phyloP scores from a whole-genome alignment of 2,329 filamentous ascomycete species.

The Mycogone perniciosa region DNA sequence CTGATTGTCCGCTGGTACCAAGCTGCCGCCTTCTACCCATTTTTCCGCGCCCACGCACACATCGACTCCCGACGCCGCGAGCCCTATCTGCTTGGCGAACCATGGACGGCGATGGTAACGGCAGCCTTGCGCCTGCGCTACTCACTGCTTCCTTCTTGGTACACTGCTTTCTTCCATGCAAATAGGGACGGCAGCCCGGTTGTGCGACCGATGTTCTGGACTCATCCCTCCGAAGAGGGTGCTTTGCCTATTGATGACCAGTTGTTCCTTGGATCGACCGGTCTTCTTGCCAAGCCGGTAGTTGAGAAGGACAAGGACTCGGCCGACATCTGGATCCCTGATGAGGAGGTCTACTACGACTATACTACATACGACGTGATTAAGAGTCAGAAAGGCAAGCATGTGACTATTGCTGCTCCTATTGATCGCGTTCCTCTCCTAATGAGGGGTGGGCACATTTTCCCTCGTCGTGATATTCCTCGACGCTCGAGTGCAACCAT shows the following conservation, averaged over 20 bases:
- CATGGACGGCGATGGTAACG: constrained; percentile 79
- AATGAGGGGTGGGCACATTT: constrained; percentile 88
- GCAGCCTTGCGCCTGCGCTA: constrained; percentile 85
- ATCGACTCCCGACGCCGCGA: constrained; percentile 93
- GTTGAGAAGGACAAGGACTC: constrained; percentile 67
- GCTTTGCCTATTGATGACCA: constrained; percentile 92
- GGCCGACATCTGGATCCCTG: constrained; percentile 79
- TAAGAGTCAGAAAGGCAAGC: constrained; percentile 61
- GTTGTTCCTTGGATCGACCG: constrained; percentile 82
- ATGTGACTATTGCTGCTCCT: constrained; percentile 64
- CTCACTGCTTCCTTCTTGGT: constrained; percentile 85
- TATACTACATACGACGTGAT: constrained; percentile 85
- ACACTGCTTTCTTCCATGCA: constrained; percentile 92
- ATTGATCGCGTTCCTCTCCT: constrained; percentile 83
- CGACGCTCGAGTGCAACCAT: constrained; percentile 81
- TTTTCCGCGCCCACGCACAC: constrained; percentile 95
- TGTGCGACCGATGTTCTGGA: constrained; percentile 86
- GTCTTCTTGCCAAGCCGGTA: constrained; percentile 87
- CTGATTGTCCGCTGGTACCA: constrained; percentile 94
- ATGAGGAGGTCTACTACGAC: constrained; percentile 86
- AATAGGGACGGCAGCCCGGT: constrained; percentile 79
- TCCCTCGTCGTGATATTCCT: constrained; percentile 82
- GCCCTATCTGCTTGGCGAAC: constrained; percentile 80
- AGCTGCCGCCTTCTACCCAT: constrained; percentile 92
- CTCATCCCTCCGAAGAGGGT: constrained; percentile 76